A percentile compares a stretch with the other conserved stretches of the same genome.
Evolutionary conservation across 2,329 filamentous ascomycete species (phyloP).

Genomic region (Tolypocladium inflatum): DNA sequence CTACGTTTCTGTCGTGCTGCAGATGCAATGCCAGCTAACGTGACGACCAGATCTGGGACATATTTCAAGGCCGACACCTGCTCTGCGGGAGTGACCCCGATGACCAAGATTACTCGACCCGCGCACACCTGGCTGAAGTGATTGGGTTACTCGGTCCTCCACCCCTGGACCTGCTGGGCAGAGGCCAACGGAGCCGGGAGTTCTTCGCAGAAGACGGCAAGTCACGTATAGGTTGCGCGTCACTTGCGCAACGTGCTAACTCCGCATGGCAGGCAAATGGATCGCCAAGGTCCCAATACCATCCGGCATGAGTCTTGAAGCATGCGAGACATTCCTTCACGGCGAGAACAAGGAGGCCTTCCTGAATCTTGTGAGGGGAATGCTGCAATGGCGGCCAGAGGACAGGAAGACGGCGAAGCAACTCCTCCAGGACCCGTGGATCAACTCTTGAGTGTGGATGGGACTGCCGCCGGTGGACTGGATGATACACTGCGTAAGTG

Average conservation of each 20-base stretch:
- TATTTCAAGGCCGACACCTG: slow-evolving; percentile 12
- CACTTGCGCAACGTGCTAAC: background rate
- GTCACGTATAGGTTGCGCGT: background rate
- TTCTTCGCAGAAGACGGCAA: slow-evolving; percentile 9
- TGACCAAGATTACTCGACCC: slow-evolving; percentile 8
- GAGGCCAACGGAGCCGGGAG: slow-evolving; percentile 4
- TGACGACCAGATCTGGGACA: slow-evolving; percentile 11
- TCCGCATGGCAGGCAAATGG: background rate
- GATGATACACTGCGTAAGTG: too few relatives aligned
- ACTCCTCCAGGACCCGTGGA: background rate
- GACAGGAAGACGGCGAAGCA: slow-evolving; percentile 13
- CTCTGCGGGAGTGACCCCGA: slow-evolving; percentile 9
- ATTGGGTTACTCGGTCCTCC: slow-evolving; percentile 11
- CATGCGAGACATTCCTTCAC: slow-evolving; percentile 2
- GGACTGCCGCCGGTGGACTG: too few relatives aligned
- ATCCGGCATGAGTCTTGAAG: background rate
- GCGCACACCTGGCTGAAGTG: slow-evolving; percentile 13
- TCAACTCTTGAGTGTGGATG: background rate
- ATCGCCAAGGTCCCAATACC: background rate
- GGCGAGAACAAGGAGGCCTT: slow-evolving; percentile 9
- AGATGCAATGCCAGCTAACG: too few relatives aligned
- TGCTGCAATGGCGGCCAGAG: slow-evolving; percentile 17
- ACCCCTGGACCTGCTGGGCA: slow-evolving; percentile 8
- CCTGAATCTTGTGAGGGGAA: slow-evolving; percentile 11
- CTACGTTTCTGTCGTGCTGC: background rate